Base-by-base conservation (phyloP, 2,329 filamentous ascomycete genomes). In the Botrytis cinerea region DNA sequence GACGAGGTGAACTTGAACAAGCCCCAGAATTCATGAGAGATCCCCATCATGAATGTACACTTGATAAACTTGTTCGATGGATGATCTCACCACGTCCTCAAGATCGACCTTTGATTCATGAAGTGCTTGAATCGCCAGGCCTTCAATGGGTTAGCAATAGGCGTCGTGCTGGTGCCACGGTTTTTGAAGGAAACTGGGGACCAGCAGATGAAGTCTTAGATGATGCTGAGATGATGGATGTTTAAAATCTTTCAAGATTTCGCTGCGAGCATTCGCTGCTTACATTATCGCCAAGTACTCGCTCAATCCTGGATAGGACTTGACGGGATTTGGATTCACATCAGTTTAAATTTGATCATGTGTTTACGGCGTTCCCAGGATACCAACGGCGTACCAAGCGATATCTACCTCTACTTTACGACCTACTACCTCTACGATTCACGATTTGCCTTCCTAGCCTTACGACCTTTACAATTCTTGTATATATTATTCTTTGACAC, bases 151-250 rank as follows among this genome's bases (percentile, higher is more conserved):
- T 97, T 46, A 88, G 90, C 72, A 84, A 86, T 69, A 90, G 94
- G 75, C 90, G 94, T 72, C 90, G 92, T 72, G 93, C 94, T 18
- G 93, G 94, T 62, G 96, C 96, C n/a, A 98, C 94, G 0, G 91
- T 99, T 71, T 99, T 93, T 78, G 96, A 99, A 84, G 96, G 96
- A 75, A 96, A 93, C 81, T 99, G 95, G 92, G 96, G 96, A 6
- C 95, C 95, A 46, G 91, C 85, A n/a, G 86, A 88, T 70, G 82
- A 86, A 68, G 80, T 84, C 46, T 78, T 82, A 40, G 80, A 81
- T 70, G 81, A 82, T 77, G 78, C 80, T 45, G 81, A 82, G 71
- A 82, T 82, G 81, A 81, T 81, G 76, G 80, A 81, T 76, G 79
- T 82, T 61, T 82, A 73, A 80, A 51, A 61, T 64, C 61, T 38